Evolutionary conservation across 345 rosid species (phyloP), one percentile per base, ranked within the genome.

Genomic region (Arabidopsis arenosa): DNA sequence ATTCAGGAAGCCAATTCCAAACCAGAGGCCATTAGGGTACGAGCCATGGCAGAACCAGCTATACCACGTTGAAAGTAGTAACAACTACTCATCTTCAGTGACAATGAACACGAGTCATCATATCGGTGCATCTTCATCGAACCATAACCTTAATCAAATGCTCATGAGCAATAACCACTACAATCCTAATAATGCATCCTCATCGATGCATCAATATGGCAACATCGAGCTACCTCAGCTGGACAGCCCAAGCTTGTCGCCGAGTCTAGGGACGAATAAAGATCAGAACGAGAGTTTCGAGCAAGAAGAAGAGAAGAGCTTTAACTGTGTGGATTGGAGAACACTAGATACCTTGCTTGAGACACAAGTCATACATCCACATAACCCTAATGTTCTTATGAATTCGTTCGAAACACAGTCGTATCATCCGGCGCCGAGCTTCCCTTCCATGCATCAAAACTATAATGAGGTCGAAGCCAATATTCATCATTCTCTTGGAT

Each of bases 1-100:
- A 76, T 94, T 94, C 77, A 85, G 79, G 83, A 94, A 94, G 85
- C 96, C 98, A 1, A 77, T 17, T 33, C 90, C 97, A 40, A 92
- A 82, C 73, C 97, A 88, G 35, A 90, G 91, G 72, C 93, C 81
- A 61, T 4, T 70, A 48, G 88, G 89, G 13, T 92, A 69, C 72
- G 92, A 90, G 79, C 77, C 91, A 14, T 90, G 93, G 92, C 77
- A 72, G 70, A 85, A 80, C 70, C 85, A 85, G 63, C 78, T 67
- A 63, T 86, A 82, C 81, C 83, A 83, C 68, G 53, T 71, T 11
- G 83, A 75, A 14, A 79, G 45, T 32, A 72, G 33, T 84, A 65
- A 35, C 72, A 72, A 72, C 68, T 78, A 52, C 51, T 43, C 77
- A 51, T 59, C 81, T 47, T 18, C 81, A 21, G 21, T 17, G 44